phyloP scores from a whole-genome alignment of 305 asterid genomes.

The Plantago rigida region DNA sequence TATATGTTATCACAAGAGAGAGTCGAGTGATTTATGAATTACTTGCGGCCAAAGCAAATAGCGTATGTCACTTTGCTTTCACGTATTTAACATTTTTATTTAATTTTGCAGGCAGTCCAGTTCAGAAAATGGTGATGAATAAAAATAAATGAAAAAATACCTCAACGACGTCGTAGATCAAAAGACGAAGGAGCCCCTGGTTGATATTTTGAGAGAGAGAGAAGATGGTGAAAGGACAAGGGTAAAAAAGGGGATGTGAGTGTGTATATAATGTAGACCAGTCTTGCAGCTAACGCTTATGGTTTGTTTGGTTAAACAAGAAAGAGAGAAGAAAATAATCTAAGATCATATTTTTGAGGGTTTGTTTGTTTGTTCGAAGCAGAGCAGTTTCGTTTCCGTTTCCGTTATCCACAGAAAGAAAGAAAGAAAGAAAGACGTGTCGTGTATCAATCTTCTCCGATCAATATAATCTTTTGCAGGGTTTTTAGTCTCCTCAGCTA shows the following conservation, averaged over 20 bases:
- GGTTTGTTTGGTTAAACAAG: slow-evolving; percentile 8
- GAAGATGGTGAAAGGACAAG: slow-evolving; percentile 10
- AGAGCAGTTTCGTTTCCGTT: slow-evolving; percentile 17
- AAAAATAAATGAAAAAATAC: too few relatives aligned
- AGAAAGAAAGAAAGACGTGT: too few relatives aligned
- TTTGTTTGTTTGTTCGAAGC: slow-evolving; percentile 18
- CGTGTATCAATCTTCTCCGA: slow-evolving; percentile 19
- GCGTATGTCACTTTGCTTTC: too few relatives aligned
- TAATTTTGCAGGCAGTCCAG: too few relatives aligned
- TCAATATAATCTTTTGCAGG: slow-evolving; percentile 10
- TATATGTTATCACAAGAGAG: too few relatives aligned
- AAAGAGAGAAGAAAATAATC: neutral
- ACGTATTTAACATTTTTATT: too few relatives aligned
- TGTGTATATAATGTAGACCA: neutral
- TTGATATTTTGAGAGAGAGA: neutral
- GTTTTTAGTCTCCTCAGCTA: slow-evolving; percentile 26
- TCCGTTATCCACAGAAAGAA: slow-evolving; percentile 30
- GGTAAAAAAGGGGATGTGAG: slow-evolving; percentile 4
- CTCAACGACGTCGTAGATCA: neutral
- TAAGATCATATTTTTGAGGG: too few relatives aligned
- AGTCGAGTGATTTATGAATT: too few relatives aligned
- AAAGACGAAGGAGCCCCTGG: neutral
- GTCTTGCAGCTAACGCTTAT: neutral
- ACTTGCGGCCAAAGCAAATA: too few relatives aligned
- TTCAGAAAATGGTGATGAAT: too few relatives aligned